Evolutionary conservation across 2,329 filamentous ascomycete genomes (phyloP).

Genomic region (Monilinia laxa): DNA sequence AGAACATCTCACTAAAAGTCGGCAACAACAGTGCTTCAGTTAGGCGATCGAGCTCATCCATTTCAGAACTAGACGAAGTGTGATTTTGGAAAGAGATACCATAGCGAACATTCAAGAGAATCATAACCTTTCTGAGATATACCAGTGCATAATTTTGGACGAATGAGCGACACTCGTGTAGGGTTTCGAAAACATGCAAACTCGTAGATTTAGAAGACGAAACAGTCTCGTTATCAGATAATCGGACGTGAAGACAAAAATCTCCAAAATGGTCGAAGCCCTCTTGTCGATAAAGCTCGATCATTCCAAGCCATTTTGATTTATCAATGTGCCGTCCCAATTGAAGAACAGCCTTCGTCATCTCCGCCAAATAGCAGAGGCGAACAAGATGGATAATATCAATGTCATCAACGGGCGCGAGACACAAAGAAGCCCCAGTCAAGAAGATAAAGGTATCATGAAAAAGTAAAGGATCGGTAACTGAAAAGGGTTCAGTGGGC

Average conservation of each 20-base stretch:
- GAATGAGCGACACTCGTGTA: slow-evolving; percentile 57
- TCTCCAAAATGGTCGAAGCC: slow-evolving; percentile 30
- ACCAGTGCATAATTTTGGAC: slow-evolving; percentile 82
- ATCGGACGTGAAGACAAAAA: slow-evolving; percentile 33
- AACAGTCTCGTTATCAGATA: slow-evolving; percentile 26
- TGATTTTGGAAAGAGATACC: slow-evolving; percentile 83
- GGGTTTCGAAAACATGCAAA: slow-evolving; percentile 54
- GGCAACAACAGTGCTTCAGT: slow-evolving; percentile 74
- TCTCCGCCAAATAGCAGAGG: slow-evolving; percentile 86
- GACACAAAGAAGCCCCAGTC: slow-evolving; percentile 70
- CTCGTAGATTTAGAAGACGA: slow-evolving; percentile 51
- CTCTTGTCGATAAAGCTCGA: slow-evolving; percentile 20
- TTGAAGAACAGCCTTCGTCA: slow-evolving; percentile 73
- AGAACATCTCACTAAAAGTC: slow-evolving; percentile 72
- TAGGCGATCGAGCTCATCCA: slow-evolving; percentile 79
- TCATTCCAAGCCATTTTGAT: slow-evolving; percentile 48
- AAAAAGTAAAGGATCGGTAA: slow-evolving; percentile 57
- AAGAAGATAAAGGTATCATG: slow-evolving; percentile 79
- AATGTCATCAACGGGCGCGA: slow-evolving; percentile 65
- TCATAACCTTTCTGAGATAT: slow-evolving; percentile 80
- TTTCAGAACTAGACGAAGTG: slow-evolving; percentile 60
- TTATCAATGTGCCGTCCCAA: slow-evolving; percentile 56
- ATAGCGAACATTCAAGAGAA: slow-evolving; percentile 84
- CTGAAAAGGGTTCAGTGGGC: background rate
- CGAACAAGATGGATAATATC: slow-evolving; percentile 79